phyloP scores from a whole-genome alignment of 345 rosid species.

The Abelmoschus esculentus region DNA sequence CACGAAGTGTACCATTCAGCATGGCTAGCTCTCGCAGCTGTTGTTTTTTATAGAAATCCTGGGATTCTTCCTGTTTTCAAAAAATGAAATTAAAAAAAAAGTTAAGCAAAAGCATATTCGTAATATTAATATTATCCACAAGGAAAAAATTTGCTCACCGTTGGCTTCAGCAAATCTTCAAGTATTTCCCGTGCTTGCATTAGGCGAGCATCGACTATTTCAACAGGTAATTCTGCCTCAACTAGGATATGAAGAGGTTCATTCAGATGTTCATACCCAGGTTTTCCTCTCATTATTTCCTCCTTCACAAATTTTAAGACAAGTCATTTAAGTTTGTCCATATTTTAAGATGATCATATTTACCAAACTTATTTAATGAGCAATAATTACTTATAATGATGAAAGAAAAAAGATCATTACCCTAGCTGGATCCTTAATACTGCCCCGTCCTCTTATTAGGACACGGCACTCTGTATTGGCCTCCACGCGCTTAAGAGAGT shows the following conservation, averaged over 20 bases:
- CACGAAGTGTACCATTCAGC: constrained; percentile 85
- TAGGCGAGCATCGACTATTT: constrained; percentile 79
- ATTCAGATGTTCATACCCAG: constrained; percentile 90
- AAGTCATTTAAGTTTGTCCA: not conserved
- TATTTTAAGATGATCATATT: not conserved
- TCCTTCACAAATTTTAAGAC: constrained; percentile 40
- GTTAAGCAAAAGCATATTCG: too few relatives aligned
- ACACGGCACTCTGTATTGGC: constrained; percentile 90
- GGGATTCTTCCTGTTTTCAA: constrained; percentile 68
- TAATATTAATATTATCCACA: not conserved
- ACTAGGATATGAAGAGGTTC: constrained; percentile 92
- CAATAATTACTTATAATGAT: not conserved
- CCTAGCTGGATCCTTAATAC: constrained; percentile 82
- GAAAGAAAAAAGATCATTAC: constrained; percentile 25
- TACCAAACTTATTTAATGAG: not conserved
- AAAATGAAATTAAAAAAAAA: not conserved
- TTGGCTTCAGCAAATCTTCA: constrained; percentile 81
- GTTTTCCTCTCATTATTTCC: constrained; percentile 92
- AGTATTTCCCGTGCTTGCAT: constrained; percentile 94
- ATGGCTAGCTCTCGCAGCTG: constrained; percentile 92
- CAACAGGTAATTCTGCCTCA: constrained; percentile 90
- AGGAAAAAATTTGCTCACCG: constrained; percentile 34
- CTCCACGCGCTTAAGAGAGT: constrained; percentile 96
- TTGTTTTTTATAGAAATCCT: constrained; percentile 90
- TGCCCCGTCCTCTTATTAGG: constrained; percentile 90